Conservation (phyloP, 768 basidiomycete species). For the Macrocybe gigantea region DNA sequence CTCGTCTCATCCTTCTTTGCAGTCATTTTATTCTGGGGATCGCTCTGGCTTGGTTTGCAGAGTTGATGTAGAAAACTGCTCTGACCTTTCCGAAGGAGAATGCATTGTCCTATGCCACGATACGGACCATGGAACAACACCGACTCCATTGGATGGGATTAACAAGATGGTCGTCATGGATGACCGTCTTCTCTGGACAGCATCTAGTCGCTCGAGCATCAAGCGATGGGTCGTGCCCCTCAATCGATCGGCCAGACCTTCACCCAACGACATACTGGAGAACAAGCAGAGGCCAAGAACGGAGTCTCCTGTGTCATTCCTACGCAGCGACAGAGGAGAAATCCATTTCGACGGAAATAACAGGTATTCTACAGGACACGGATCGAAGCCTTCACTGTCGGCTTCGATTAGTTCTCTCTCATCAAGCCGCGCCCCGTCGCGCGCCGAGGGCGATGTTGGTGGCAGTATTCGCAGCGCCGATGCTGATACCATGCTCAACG, state of each 20-base stretch:
- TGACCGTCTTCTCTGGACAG: constrained; percentile 86
- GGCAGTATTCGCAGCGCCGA: constrained; percentile 10
- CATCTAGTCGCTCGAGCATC: constrained; percentile 75
- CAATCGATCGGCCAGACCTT: constrained; percentile 32
- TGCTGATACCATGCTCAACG: constrained; percentile 37
- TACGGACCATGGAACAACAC: constrained; percentile 23
- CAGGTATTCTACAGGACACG: constrained; percentile 23
- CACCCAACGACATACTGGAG: constrained; percentile 10
- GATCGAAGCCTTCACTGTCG: constrained; percentile 24
- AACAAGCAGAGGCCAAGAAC: constrained; percentile 8
- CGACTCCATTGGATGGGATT: constrained; percentile 46
- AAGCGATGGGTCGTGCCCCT: constrained; percentile 75
- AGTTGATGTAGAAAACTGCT: constrained; percentile 82
- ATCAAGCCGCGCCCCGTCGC: constrained; percentile 11
- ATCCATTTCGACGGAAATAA: constrained; percentile 17
- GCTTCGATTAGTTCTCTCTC: constrained; percentile 24
- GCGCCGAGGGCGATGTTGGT: too few species aligned
- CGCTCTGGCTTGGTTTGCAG: constrained; percentile 84
- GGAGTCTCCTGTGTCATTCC: constrained; percentile 13
- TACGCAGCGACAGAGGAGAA: constrained; percentile 9
- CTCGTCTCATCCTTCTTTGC: constrained; percentile 80
- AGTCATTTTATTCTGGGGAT: constrained; percentile 93
- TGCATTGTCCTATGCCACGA: constrained; percentile 81
- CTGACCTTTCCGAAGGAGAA: constrained; percentile 82
- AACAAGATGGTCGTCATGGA: constrained; percentile 81